Percentiles rank a stretch among this genome's conserved stretches.
These are phyloP conservation scores for Colletotrichum kahawae DNA, from an alignment of 2,329 filamentous ascomycete genomes.

Conservation along the genomic window DNA sequence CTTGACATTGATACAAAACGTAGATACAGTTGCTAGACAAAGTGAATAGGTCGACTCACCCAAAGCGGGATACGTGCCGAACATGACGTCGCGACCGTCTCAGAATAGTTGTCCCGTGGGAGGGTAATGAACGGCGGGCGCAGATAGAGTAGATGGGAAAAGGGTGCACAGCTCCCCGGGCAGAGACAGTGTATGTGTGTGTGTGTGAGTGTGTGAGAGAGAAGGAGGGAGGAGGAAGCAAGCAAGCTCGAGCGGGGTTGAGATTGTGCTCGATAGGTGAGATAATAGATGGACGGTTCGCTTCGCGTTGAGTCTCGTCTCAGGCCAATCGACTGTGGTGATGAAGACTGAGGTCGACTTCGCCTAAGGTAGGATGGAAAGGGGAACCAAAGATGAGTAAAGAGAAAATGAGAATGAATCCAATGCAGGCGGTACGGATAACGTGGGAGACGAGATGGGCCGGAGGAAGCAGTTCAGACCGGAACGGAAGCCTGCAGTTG, in stretches of 20 bases:
- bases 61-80: slow-evolving; percentile 45
- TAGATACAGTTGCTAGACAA: not conserved
- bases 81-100: slow-evolving; percentile 38
- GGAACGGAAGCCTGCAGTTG: not conserved
- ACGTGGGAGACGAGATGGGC: not conserved
- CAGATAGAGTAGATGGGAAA: not conserved
- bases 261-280: not conserved
- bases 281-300: not conserved
- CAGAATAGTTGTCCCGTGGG: not conserved
- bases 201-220: not conserved
- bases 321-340: not conserved
- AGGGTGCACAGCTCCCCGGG: not conserved
- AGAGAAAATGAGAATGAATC: not conserved
- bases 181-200: not conserved
- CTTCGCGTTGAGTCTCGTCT: not conserved
- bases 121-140: not conserved
- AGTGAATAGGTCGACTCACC: slow-evolving; percentile 35
- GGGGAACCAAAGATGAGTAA: not conserved
- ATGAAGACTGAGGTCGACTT: not conserved
- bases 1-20: not conserved
- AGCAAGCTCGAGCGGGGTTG: slow-evolving; percentile 19
- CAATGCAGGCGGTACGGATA: not conserved
- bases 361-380: not conserved
- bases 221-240: not conserved
- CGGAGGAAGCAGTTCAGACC: not conserved